Conservation (phyloP, 139 green algal genomes). For the Tetratostichococcus sp. region DNA sequence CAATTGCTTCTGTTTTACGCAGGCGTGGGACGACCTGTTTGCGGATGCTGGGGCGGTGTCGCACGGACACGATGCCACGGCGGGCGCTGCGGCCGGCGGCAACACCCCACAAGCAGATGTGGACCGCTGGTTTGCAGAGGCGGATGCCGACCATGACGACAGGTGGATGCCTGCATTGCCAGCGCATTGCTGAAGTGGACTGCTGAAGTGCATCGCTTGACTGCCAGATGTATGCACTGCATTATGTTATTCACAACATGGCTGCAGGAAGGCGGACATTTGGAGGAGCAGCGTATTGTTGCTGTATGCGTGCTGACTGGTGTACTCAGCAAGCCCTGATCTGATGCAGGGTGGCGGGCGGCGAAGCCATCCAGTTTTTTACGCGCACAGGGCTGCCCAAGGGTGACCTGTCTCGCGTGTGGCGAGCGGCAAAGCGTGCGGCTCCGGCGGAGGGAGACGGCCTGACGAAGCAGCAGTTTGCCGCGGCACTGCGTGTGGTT, state of each 20-base stretch:
- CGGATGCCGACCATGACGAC: conserved; percentile 34
- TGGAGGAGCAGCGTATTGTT: no score
- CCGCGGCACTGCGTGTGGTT: conserved; percentile 34
- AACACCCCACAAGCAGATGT: conserved; percentile 19
- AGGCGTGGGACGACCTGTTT: not conserved
- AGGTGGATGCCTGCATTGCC: not conserved
- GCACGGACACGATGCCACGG: not conserved
- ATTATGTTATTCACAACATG: no score
- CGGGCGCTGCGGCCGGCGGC: conserved; percentile 11
- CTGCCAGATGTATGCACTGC: no score
- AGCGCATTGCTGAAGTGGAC: no score
- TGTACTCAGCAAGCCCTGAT: not conserved
- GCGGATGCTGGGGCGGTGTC: not conserved
- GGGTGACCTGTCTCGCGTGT: conserved; percentile 34
- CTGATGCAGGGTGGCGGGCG: conserved; percentile 22
- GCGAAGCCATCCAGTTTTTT: conserved; percentile 45
- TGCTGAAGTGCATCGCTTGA: no score
- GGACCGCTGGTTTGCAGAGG: conserved; percentile 31
- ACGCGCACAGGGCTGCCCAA: conserved; percentile 23
- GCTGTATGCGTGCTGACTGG: no score
- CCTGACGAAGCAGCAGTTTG: conserved; percentile 34
- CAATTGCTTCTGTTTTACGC: no score
- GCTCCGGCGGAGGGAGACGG: conserved; percentile 26
- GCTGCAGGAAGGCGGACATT: no score
- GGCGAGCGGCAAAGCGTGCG: conserved; percentile 26